Percentiles rank a stretch among this genome's conserved stretches.
These are phyloP conservation scores for Beauveria caledonica DNA, from an alignment of 2,329 filamentous ascomycete species.

Conservation along the genomic window DNA sequence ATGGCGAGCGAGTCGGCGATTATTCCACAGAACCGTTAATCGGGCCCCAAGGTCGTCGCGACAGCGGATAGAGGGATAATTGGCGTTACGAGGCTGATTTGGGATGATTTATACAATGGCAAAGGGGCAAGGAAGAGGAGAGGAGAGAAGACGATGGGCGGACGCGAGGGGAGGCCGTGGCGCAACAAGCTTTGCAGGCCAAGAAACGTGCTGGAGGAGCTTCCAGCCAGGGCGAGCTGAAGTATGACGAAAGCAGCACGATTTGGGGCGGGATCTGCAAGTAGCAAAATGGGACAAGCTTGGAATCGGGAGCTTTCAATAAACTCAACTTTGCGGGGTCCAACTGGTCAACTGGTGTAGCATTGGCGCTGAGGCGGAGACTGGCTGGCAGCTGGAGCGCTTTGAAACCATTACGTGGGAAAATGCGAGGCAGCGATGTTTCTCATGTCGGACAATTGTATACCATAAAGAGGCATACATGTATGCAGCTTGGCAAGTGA, in stretches of 20 bases:
- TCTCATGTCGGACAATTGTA: not conserved
- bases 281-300: not conserved
- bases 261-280: not conserved
- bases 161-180: not conserved
- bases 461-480: not conserved
- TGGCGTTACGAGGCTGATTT: not conserved
- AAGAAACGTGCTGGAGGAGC: too few species aligned
- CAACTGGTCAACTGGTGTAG: not conserved
- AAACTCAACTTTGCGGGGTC: not conserved
- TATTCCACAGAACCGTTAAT: not conserved
- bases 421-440: too few species aligned
- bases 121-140: not conserved
- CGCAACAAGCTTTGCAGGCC: too few species aligned
- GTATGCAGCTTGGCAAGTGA: not conserved
- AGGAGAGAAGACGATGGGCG: not conserved
- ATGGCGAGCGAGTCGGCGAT: not conserved
- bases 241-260: slow-evolving; percentile 1
- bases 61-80: not conserved
- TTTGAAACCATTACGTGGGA: too few species aligned
- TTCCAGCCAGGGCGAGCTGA: not conserved
- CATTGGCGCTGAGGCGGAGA: not conserved
- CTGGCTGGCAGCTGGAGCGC: not conserved
- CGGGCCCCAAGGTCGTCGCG: not conserved
- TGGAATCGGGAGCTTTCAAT: not conserved
- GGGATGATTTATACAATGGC: not conserved